These are phyloP conservation scores for Candida sp. DNA, from an alignment of 1,139 yeast species.

Conservation along the genomic window DNA sequence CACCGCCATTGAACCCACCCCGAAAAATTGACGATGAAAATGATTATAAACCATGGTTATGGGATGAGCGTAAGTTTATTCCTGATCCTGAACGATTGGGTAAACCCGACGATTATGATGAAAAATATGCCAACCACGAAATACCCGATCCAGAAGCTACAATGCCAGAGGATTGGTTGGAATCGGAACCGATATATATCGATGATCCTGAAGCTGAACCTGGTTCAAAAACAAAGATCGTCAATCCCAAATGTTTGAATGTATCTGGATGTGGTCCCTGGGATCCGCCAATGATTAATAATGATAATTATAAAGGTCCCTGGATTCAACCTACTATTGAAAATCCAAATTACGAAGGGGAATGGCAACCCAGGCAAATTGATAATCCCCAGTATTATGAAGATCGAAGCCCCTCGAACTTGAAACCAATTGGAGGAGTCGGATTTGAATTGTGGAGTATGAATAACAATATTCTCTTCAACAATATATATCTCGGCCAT, in stretches of 20 bases:
- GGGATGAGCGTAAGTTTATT: constrained; percentile 68
- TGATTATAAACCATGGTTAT: constrained; percentile 68
- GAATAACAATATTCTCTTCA: constrained; percentile 70
- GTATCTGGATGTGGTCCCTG: constrained; percentile 70
- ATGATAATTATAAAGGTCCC: constrained; percentile 71
- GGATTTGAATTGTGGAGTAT: constrained; percentile 94
- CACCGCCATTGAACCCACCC: constrained; percentile 67
- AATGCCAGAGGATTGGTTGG: constrained; percentile 83
- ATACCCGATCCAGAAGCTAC: constrained; percentile 64
- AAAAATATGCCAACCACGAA: constrained; percentile 47
- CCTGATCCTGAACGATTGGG: constrained; percentile 58
- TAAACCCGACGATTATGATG: constrained; percentile 86
- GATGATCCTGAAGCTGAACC: constrained; percentile 67
- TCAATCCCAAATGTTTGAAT: constrained; percentile 67
- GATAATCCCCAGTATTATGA: constrained; percentile 69
- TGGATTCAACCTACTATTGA: constrained; percentile 68
- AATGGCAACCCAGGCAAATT: constrained; percentile 67
- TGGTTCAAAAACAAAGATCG: constrained; percentile 68
- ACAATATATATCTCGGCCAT: constrained; percentile 84
- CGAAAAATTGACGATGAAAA: constrained; percentile 55
- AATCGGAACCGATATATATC: constrained; percentile 52
- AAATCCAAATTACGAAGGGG: constrained; percentile 79
- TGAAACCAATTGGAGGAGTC: constrained; percentile 70
- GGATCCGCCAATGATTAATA: constrained; percentile 57
- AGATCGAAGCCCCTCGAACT: constrained; percentile 54